These are phyloP conservation scores for Caryopteris hybrid DNA, from an alignment of 305 asterid genomes.

Conservation along the genomic window DNA sequence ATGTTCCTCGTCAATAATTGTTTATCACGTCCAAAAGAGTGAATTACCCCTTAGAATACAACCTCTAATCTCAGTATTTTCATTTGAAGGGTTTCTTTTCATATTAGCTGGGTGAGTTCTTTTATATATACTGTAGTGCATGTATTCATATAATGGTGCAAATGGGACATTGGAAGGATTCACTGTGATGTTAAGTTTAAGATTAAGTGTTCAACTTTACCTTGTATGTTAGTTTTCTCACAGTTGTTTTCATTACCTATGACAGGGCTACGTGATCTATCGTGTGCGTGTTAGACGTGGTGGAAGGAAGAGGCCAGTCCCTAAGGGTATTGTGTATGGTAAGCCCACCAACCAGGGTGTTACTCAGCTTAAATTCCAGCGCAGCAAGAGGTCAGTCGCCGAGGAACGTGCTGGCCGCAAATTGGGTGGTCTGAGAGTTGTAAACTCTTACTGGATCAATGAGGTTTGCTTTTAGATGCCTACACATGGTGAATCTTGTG, in stretches of 20 bases:
- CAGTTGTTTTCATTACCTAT: neutral
- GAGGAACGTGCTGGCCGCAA: constrained; percentile 23
- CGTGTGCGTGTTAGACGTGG: constrained; percentile 25
- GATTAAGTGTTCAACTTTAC: neutral
- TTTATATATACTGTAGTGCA: too few species aligned
- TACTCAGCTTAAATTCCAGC: constrained; percentile 19
- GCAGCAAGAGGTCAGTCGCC: constrained; percentile 19
- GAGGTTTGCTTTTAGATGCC: constrained; percentile 15
- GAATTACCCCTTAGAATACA: too few species aligned
- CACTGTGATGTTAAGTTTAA: neutral
- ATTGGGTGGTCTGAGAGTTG: constrained; percentile 27
- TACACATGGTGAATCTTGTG: too few species aligned
- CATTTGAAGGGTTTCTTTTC: too few species aligned
- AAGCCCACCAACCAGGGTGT: constrained; percentile 23
- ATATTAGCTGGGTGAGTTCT: too few species aligned
- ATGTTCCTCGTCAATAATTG: too few species aligned
- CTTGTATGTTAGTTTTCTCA: neutral
- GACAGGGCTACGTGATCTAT: constrained; percentile 20
- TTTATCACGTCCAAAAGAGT: too few species aligned
- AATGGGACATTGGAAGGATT: too few species aligned
- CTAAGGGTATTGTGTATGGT: constrained; percentile 23
- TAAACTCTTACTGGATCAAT: constrained; percentile 32
- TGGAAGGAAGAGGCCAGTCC: constrained; percentile 24
- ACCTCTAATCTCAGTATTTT: too few species aligned
- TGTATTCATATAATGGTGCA: too few species aligned